Percentiles rank a stretch among this genome's conserved stretches.
Conservation (phyloP, 176 grass and related monocot species). For the Coix lacrymajobi region DNA sequence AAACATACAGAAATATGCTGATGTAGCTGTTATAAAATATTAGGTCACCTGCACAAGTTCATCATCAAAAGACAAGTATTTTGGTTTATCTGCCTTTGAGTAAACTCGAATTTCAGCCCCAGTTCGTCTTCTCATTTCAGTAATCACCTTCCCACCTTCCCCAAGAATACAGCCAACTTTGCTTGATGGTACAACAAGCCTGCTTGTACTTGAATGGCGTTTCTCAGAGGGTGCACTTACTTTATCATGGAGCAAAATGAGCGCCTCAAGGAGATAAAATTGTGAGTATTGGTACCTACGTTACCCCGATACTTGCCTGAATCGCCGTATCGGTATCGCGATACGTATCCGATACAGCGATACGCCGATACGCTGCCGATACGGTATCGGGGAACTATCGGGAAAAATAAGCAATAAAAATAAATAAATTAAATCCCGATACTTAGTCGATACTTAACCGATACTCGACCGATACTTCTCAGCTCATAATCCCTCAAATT, state of each 20-base stretch:
- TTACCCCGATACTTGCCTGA: too few relatives aligned
- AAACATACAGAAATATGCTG: constrained; percentile 22
- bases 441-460: too few relatives aligned
- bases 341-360: too few relatives aligned
- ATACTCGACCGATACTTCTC: too few relatives aligned
- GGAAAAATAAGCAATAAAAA: too few relatives aligned
- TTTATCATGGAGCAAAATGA: constrained; percentile 80
- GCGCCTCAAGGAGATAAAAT: constrained; percentile 48
- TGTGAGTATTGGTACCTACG: constrained; percentile 26
- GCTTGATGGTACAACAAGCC: constrained; percentile 89
- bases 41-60: constrained; percentile 91
- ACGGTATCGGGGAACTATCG: too few relatives aligned
- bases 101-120: constrained; percentile 90
- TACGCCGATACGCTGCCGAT: too few relatives aligned
- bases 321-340: too few relatives aligned
- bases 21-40: constrained; percentile 26
- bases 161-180: constrained; percentile 95
- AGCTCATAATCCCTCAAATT: too few relatives aligned
- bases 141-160: constrained; percentile 88
- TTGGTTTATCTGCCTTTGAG: constrained; percentile 82
- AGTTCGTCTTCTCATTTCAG: constrained; percentile 90
- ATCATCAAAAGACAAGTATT: constrained; percentile 76
- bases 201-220: constrained; percentile 46
- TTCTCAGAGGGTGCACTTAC: constrained; percentile 69
- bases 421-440: too few relatives aligned